Conservation (phyloP, 768 basidiomycete genomes). For the Boletellus ananiceps region DNA sequence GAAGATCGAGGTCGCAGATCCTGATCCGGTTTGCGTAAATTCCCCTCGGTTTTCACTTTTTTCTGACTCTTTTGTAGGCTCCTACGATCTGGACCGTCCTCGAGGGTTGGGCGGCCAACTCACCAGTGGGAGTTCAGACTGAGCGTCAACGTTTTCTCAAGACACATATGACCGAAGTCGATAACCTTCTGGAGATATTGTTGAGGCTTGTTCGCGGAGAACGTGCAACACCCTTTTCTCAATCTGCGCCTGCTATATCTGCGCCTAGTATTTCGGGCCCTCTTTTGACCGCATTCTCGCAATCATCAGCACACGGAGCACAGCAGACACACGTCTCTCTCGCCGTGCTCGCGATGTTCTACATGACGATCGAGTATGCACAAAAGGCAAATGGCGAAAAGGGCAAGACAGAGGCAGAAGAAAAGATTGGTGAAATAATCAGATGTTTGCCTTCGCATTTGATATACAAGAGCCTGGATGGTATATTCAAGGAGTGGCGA, state of each 20-base stretch:
- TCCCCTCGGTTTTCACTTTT: neutral
- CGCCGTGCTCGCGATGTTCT: slow-evolving; percentile 87
- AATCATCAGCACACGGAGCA: slow-evolving; percentile 73
- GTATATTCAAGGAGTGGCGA: slow-evolving; percentile 91
- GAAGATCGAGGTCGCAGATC: slow-evolving; percentile 88
- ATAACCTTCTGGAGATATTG: slow-evolving; percentile 90
- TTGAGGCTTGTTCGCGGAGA: slow-evolving; percentile 90
- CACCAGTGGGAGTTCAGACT: slow-evolving; percentile 64
- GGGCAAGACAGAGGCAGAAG: slow-evolving; percentile 69
- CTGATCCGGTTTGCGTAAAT: slow-evolving; percentile 77
- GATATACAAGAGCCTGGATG: slow-evolving; percentile 88
- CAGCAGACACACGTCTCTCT: slow-evolving; percentile 95
- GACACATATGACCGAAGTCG: slow-evolving; percentile 79
- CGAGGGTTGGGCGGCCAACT: slow-evolving; percentile 86
- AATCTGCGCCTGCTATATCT: slow-evolving; percentile 55
- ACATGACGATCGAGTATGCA: slow-evolving; percentile 80
- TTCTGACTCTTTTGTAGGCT: slow-evolving; percentile 45
- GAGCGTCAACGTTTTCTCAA: slow-evolving; percentile 87
- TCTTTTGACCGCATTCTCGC: slow-evolving; percentile 61
- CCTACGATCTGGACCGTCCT: slow-evolving; percentile 90
- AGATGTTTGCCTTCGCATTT: slow-evolving; percentile 82
- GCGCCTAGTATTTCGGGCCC: slow-evolving; percentile 65
- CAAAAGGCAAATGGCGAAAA: slow-evolving; percentile 61
- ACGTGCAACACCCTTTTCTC: slow-evolving; percentile 67
- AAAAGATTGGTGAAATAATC: slow-evolving; percentile 83